A percentile compares a stretch with the other conserved stretches of the same genome.
phyloP scores from a whole-genome alignment of 257 asterid genomes.

The Ballota nigra region DNA sequence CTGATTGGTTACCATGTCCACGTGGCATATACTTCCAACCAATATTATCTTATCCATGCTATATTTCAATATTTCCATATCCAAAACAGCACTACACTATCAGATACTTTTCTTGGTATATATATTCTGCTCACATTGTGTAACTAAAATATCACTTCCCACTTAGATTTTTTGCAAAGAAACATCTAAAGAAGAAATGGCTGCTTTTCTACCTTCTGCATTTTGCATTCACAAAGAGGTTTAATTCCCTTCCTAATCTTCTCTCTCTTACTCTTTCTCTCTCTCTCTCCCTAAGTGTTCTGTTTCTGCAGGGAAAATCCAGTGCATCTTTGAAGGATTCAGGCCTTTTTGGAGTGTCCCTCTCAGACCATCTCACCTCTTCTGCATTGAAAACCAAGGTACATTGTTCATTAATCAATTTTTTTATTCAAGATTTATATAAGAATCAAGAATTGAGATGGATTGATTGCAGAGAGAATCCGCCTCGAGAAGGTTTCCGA shows the following conservation, averaged over 20 bases:
- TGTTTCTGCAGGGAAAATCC: slow-evolving; percentile 52
- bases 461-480: slow-evolving; percentile 34
- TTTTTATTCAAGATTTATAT: neutral
- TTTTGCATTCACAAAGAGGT: slow-evolving; percentile 78
- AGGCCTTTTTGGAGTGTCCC: slow-evolving; percentile 64
- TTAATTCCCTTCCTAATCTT: neutral
- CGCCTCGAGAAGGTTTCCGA: slow-evolving; percentile 26
- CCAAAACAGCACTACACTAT: slow-evolving; percentile 23
- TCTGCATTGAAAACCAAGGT: slow-evolving; percentile 59
- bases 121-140: slow-evolving; percentile 11
- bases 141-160: slow-evolving; percentile 16
- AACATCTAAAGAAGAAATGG: slow-evolving; percentile 40
- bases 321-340: slow-evolving; percentile 57
- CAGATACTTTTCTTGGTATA: slow-evolving; percentile 24
- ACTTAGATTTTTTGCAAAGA: neutral
- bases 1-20: slow-evolving; percentile 57
- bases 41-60: slow-evolving; percentile 62
- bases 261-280: neutral
- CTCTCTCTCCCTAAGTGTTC: neutral
- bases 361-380: slow-evolving; percentile 54
- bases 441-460: neutral
- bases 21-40: slow-evolving; percentile 41
- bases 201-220: slow-evolving; percentile 61
- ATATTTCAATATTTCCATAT: slow-evolving; percentile 44
- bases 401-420: neutral